phyloP scores from a whole-genome alignment of 176 grass and related monocot species.

The Otatea glauca region DNA sequence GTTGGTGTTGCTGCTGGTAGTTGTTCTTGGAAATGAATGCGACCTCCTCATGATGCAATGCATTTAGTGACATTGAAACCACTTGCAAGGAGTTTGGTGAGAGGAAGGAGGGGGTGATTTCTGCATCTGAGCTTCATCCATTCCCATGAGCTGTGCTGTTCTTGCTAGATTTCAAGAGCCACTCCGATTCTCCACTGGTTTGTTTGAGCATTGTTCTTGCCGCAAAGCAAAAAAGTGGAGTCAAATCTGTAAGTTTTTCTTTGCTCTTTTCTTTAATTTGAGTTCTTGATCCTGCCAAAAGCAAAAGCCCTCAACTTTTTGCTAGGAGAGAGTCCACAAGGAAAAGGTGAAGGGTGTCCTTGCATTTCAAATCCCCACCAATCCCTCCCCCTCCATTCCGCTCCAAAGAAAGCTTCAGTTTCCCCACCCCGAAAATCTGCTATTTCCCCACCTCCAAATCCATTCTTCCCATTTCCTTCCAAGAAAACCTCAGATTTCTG shows the following conservation, averaged over 20 bases:
- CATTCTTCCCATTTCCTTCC: not conserved
- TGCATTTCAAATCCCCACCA: slow-evolving; percentile 43
- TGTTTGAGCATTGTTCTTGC: slow-evolving; percentile 19
- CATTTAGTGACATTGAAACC: slow-evolving; percentile 56
- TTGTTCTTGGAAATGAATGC: slow-evolving; percentile 61
- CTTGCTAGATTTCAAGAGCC: slow-evolving; percentile 33
- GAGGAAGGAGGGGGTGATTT: slow-evolving; percentile 28
- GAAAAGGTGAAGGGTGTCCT: slow-evolving; percentile 49
- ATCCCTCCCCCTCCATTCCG: slow-evolving; percentile 27
- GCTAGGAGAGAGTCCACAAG: slow-evolving; percentile 28
- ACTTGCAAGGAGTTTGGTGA: slow-evolving; percentile 49
- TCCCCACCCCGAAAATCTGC: slow-evolving; percentile 7
- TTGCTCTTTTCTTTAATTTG: slow-evolving; percentile 59
- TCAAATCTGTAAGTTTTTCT: slow-evolving; percentile 50
- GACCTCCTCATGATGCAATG: slow-evolving; percentile 49
- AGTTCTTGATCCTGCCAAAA: slow-evolving; percentile 71
- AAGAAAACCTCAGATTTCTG: slow-evolving; percentile 34
- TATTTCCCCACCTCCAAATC: slow-evolving; percentile 8
- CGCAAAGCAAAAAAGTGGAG: slow-evolving; percentile 27
- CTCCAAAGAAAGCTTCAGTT: slow-evolving; percentile 20
- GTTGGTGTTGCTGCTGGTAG: slow-evolving; percentile 30
- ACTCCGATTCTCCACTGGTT: not conserved
- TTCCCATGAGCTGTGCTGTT: not conserved
- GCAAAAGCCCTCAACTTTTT: slow-evolving; percentile 49
- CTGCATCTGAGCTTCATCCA: slow-evolving; percentile 41